A percentile compares a stretch with the other conserved stretches of the same genome.
Evolutionary conservation across 352 stramenopile genomes (phyloP).

Genomic region (Globisporangium carolinianum): DNA sequence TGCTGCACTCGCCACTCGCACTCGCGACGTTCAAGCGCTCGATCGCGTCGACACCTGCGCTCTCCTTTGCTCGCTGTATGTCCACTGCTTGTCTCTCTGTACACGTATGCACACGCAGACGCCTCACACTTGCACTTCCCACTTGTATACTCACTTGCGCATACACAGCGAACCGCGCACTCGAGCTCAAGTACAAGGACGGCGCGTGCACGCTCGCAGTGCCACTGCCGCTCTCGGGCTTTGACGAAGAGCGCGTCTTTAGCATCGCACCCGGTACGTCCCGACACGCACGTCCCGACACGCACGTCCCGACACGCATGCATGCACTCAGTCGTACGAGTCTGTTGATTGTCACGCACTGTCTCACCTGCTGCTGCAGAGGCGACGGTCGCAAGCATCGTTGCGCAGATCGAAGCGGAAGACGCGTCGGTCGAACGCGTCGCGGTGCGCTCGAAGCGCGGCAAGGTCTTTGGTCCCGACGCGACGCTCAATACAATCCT

Average conservation of each 20-base stretch:
- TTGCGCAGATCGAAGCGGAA: constrained; percentile 70
- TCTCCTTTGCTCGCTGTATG: constrained; percentile 14
- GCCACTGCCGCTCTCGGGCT: constrained; percentile 67
- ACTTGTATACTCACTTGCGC: neutral
- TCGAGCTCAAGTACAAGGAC: constrained; percentile 81
- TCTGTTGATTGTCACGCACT: neutral
- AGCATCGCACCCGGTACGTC: constrained; percentile 53
- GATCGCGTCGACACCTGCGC: constrained; percentile 10
- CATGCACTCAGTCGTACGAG: neutral
- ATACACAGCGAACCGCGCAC: constrained; percentile 23
- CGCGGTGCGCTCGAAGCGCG: constrained; percentile 50
- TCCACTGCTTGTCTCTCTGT: neutral
- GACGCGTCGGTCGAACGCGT: constrained; percentile 68
- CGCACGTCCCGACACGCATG: constrained; percentile 1
- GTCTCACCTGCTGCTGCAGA: constrained; percentile 20
- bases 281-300: neutral
- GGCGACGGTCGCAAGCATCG: constrained; percentile 64
- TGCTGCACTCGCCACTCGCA: constrained; percentile 7
- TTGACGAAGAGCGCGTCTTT: constrained; percentile 76
- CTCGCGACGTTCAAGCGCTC: constrained; percentile 11
- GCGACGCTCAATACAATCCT: constrained; percentile 63
- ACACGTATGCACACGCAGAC: too few species aligned
- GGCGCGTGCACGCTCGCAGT: constrained; percentile 68
- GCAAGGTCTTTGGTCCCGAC: constrained; percentile 46
- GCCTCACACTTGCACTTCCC: neutral